Percentiles rank a stretch among this genome's conserved stretches.
Conservation (phyloP, 108 stramenopile species). For the Cyclotella atomus region DNA sequence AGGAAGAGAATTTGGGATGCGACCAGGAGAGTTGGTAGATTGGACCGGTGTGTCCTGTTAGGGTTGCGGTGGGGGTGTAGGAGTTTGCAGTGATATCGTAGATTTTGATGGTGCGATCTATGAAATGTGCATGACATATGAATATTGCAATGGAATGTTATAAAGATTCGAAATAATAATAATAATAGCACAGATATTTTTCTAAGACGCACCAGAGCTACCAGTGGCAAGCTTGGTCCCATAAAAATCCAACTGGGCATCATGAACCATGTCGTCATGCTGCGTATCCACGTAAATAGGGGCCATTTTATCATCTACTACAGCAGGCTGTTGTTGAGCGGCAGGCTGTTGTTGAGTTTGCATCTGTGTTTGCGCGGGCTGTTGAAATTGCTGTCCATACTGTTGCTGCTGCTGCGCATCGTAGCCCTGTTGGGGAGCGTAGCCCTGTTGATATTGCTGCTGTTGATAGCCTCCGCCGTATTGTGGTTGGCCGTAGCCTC, state of each 20-base stretch:
- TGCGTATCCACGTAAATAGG: conserved; percentile 89
- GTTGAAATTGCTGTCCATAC: conserved; percentile 1
- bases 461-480: conserved; percentile 3
- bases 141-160: neutral
- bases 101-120: conserved; percentile 93
- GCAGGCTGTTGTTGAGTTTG: conserved; percentile 10
- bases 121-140: neutral
- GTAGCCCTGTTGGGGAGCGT: conserved; percentile 4
- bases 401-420: conserved; percentile 6
- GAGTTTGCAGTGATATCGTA: conserved; percentile 87
- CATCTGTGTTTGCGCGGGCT: conserved; percentile 17
- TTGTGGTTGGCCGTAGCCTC: conserved; percentile 31
- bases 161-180: neutral
- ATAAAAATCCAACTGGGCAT: conserved; percentile 95
- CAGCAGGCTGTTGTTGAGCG: conserved; percentile 3
- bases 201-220: conserved; percentile 75
- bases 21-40: conserved; percentile 96
- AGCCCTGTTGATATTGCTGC: neutral
- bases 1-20: conserved; percentile 91
- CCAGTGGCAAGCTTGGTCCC: conserved; percentile 93
- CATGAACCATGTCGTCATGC: conserved; percentile 96
- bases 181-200: too few relatives aligned
- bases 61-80: conserved; percentile 81
- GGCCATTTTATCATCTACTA: conserved; percentile 13
- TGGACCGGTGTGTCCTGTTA: conserved; percentile 90